Evolutionary conservation across 2,329 filamentous ascomycete genomes (phyloP).

Genomic region (Tolypocladium inflatum): DNA sequence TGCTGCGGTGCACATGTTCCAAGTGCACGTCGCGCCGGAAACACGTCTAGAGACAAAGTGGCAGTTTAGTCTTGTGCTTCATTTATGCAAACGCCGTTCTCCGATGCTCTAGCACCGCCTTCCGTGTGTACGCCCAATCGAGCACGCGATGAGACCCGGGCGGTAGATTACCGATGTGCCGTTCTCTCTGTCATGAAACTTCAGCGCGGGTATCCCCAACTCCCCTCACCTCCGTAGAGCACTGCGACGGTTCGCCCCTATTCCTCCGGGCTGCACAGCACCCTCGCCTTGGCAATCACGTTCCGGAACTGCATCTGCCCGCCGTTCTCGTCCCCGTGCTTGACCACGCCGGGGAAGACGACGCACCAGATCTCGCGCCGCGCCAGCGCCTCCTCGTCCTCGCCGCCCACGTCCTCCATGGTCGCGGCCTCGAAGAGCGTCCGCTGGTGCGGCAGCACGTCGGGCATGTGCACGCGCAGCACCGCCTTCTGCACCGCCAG

Average conservation of each 20-base stretch:
- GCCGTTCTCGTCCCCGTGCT: constrained; percentile 56
- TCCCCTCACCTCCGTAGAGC: no score
- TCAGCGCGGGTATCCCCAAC: no score
- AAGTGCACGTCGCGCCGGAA: no score
- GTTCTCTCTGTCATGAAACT: no score
- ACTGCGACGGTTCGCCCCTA: no score
- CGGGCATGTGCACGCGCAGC: constrained; percentile 46
- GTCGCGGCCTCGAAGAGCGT: constrained; percentile 45
- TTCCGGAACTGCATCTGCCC: constrained; percentile 51
- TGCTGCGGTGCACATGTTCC: no score
- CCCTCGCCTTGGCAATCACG: constrained; percentile 56
- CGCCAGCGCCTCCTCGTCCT: constrained; percentile 45
- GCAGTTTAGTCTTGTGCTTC: neutral
- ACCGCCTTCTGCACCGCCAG: constrained; percentile 50
- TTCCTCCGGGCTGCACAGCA: constrained; percentile 44
- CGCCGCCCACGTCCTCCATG: constrained; percentile 59
- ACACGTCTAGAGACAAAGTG: no score
- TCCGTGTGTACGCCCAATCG: neutral
- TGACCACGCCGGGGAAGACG: constrained; percentile 55
- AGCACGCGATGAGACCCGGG: neutral
- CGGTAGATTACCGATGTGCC: neutral
- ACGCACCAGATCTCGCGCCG: constrained; percentile 50
- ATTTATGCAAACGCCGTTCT: neutral
- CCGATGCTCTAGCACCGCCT: neutral
- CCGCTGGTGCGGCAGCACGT: constrained; percentile 40